phyloP scores from a whole-genome alignment of 176 grass and related monocot species.

The Carex myosuroides region DNA sequence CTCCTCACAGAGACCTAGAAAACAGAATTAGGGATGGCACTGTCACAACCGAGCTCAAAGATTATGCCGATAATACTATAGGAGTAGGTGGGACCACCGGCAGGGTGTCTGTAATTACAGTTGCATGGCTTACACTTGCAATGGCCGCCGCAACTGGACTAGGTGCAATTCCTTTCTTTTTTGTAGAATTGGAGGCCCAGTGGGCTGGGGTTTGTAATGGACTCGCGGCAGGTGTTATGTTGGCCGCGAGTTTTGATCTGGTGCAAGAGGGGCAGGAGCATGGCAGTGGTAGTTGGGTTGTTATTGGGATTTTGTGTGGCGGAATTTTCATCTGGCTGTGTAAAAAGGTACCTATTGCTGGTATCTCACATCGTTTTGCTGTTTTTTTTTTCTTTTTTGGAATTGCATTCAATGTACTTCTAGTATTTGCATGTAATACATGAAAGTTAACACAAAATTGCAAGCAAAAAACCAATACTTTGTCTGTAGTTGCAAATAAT shows the following conservation, averaged over 20 bases:
- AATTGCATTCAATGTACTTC: not conserved
- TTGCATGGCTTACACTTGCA: conserved; percentile 84
- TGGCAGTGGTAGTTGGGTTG: conserved; percentile 84
- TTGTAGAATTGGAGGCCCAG: conserved; percentile 78
- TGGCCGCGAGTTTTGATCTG: conserved; percentile 91
- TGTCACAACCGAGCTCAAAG: conserved; percentile 29
- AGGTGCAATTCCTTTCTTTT: conserved; percentile 83
- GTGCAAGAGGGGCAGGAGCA: conserved; percentile 81
- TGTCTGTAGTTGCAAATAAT: not conserved
- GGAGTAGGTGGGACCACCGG: not conserved
- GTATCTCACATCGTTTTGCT: not conserved
- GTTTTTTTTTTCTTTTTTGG: not conserved
- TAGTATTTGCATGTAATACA: not conserved
- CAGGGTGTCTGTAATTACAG: conserved; percentile 59
- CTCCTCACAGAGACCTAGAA: conserved; percentile 50
- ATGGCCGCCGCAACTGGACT: conserved; percentile 83
- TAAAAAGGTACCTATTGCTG: conserved; percentile 63
- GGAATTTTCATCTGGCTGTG: conserved; percentile 95
- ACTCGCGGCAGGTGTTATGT: conserved; percentile 77
- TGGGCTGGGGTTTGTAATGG: conserved; percentile 91
- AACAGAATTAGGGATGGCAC: conserved; percentile 38
- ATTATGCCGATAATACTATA: not conserved
- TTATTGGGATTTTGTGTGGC: conserved; percentile 70
- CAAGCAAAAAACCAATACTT: not conserved
- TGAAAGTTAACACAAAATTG: not conserved